Evolutionary conservation across 2,329 filamentous ascomycete genomes (phyloP).

Genomic region (Myriangium duriaei): DNA sequence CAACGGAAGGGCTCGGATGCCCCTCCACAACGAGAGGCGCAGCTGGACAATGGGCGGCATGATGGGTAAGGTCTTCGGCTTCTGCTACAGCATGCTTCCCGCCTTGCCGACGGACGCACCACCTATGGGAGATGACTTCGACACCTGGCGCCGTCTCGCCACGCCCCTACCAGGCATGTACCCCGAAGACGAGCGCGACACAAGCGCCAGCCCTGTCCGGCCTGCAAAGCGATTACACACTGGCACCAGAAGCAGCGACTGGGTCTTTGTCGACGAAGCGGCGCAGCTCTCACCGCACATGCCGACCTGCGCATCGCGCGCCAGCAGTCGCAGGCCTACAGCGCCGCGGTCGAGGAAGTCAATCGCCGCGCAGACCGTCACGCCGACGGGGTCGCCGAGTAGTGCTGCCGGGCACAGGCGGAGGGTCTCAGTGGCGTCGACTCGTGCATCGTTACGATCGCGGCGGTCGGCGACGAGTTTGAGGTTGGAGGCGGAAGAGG

Average conservation of each 20-base stretch:
- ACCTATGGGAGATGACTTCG: slow-evolving; percentile 4
- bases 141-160: slow-evolving; percentile 15
- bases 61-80: slow-evolving; percentile 70
- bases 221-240: slow-evolving; percentile 37
- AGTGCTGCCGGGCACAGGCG: slow-evolving; percentile 21
- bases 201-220: slow-evolving; percentile 29
- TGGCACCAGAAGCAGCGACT: slow-evolving; percentile 34
- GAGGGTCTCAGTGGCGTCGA: slow-evolving; percentile 43
- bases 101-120: slow-evolving; percentile 11
- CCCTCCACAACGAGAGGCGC: background rate
- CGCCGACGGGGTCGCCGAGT: background rate
- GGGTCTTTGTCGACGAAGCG: slow-evolving; percentile 32
- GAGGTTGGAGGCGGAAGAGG: background rate
- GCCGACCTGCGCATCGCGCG: slow-evolving; percentile 18
- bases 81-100: slow-evolving; percentile 43
- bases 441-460: slow-evolving; percentile 27
- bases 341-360: slow-evolving; percentile 6
- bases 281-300: slow-evolving; percentile 2
- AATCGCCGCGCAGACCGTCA: slow-evolving; percentile 15
- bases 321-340: slow-evolving; percentile 23
- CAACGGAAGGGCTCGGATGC: slow-evolving; percentile 18
- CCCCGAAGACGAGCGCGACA: slow-evolving; percentile 33
- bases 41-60: slow-evolving; percentile 54
- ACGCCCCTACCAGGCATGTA: slow-evolving; percentile 44
- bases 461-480: slow-evolving; percentile 8